These are phyloP conservation scores for Clarireedia paspali DNA, from an alignment of 2,329 filamentous ascomycete genomes.

Conservation along the genomic window DNA sequence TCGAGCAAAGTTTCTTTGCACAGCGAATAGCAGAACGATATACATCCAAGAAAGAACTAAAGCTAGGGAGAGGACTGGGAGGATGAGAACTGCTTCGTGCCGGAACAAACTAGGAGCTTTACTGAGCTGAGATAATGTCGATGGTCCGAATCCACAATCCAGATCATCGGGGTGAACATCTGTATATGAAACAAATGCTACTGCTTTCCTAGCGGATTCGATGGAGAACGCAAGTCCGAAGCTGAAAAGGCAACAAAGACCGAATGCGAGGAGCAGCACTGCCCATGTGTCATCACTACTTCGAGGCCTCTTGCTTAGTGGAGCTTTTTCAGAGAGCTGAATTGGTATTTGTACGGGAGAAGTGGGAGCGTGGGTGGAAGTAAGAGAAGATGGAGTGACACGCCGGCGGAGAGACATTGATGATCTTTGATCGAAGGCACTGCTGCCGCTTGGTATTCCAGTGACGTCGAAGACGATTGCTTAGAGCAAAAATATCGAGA, in stretches of 20 bases:
- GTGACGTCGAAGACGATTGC: too few species aligned
- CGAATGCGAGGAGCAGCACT: background rate
- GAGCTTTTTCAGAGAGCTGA: background rate
- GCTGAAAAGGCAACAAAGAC: background rate
- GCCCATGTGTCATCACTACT: background rate
- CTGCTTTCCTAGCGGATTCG: background rate
- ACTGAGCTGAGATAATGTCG: background rate
- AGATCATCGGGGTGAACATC: background rate
- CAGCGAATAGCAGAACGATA: background rate
- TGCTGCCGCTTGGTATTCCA: too few species aligned
- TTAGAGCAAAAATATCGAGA: too few species aligned
- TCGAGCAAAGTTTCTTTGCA: background rate
- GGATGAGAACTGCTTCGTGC: background rate
- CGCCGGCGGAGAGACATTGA: background rate
- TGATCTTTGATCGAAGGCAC: too few species aligned
- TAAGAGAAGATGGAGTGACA: background rate
- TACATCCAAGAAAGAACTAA: background rate
- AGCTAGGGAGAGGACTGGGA: background rate
- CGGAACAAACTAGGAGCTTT: background rate
- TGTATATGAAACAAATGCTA: background rate
- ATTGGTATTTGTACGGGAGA: background rate
- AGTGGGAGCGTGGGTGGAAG: background rate
- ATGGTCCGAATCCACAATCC: background rate
- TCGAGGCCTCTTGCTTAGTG: too few species aligned
- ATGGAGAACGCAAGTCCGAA: background rate